Conservation (phyloP, 345 rosid genomes). For the Jatropha curcas region DNA sequence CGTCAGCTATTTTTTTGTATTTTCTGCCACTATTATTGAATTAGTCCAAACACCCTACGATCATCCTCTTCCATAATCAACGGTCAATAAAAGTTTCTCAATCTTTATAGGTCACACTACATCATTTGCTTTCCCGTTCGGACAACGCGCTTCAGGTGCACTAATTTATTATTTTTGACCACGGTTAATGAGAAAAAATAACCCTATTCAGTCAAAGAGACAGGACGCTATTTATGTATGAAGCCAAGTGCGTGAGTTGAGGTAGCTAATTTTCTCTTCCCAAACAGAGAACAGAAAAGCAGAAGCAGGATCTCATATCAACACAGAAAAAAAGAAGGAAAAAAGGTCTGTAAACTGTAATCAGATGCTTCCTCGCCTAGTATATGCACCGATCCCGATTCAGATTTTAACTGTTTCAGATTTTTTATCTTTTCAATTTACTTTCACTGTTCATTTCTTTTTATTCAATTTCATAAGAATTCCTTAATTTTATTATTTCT, state of each 20-base stretch:
- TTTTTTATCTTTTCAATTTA: neutral
- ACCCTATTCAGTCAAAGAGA: neutral
- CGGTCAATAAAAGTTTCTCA: neutral
- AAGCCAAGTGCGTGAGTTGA: neutral
- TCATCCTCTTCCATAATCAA: neutral
- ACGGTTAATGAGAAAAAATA: neutral
- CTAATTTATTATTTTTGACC: neutral
- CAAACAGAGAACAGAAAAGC: neutral
- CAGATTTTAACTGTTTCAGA: neutral
- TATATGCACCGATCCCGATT: constrained; percentile 16
- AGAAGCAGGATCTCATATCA: neutral
- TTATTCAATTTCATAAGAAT: too few species aligned
- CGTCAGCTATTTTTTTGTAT: too few species aligned
- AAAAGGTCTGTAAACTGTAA: constrained; percentile 6
- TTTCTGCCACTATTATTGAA: neutral
- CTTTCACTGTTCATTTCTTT: neutral
- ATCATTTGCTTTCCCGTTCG: neutral
- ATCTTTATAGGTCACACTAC: neutral
- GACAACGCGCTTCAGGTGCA: neutral
- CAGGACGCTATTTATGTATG: neutral
- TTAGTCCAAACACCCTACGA: neutral
- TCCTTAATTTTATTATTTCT: neutral
- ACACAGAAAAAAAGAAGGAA: neutral
- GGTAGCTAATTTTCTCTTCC: neutral
- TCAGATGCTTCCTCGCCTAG: neutral